A percentile compares a stretch with the other conserved stretches of the same genome.
These are phyloP conservation scores for Rhododendron molle DNA, from an alignment of 148 eudicot species.

Conservation along the genomic window DNA sequence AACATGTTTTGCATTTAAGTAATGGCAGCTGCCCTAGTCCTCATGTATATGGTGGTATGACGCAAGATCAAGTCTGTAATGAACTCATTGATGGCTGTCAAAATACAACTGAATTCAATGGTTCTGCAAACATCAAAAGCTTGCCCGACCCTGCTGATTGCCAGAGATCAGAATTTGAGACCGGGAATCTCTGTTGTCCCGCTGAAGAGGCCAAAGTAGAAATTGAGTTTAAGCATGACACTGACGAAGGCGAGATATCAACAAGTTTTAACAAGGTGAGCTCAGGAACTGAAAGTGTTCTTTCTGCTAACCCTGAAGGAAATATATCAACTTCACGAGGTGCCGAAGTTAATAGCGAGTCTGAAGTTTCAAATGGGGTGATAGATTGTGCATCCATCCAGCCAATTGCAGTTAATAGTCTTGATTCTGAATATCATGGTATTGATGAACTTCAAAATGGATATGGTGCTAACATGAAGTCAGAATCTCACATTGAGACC, in stretches of 20 bases:
- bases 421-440: neutral
- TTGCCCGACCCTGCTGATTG: slow-evolving; percentile 17
- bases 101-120: slow-evolving; percentile 15
- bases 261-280: slow-evolving; percentile 13
- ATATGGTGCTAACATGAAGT: slow-evolving; percentile 9
- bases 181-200: slow-evolving; percentile 4
- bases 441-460: slow-evolving; percentile 6
- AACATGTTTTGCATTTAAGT: neutral
- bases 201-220: slow-evolving; percentile 18
- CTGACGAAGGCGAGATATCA: slow-evolving; percentile 18
- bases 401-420: neutral
- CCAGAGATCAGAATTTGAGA: slow-evolving; percentile 15
- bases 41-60: neutral
- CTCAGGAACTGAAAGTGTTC: slow-evolving; percentile 25
- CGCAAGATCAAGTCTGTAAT: neutral
- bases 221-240: slow-evolving; percentile 21
- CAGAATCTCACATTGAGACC: slow-evolving; percentile 13
- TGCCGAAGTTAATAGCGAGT: slow-evolving; percentile 12
- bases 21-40: slow-evolving; percentile 3
- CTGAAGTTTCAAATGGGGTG: slow-evolving; percentile 19
- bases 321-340: neutral
- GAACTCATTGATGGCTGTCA: neutral
- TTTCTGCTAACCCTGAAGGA: slow-evolving; percentile 24
- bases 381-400: slow-evolving; percentile 10
- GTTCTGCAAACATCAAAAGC: slow-evolving; percentile 10